Conservation (phyloP, 306 rosid genomes). For the Cicer arietinum region DNA sequence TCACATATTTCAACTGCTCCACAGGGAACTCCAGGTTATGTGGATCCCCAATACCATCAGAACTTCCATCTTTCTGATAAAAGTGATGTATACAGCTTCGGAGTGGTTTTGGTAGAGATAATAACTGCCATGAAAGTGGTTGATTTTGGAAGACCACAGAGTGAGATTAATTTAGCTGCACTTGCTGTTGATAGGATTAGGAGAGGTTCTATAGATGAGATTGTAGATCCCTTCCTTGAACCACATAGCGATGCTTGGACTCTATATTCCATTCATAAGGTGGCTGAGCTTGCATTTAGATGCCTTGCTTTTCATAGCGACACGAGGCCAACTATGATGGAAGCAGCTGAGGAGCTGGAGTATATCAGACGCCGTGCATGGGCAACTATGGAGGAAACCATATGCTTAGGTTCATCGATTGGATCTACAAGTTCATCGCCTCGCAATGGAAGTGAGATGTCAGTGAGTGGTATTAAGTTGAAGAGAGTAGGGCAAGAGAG, state of each 20-base stretch:
- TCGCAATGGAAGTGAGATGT: constrained; percentile 61
- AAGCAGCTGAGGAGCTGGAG: constrained; percentile 94
- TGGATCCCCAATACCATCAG: constrained; percentile 98
- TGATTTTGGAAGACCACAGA: constrained; percentile 80
- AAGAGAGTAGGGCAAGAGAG: constrained; percentile 55
- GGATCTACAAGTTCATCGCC: constrained; percentile 73
- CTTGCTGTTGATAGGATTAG: constrained; percentile 93
- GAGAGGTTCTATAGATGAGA: constrained; percentile 77
- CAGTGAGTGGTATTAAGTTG: constrained; percentile 46
- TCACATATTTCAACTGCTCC: constrained; percentile 97
- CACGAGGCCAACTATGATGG: constrained; percentile 91
- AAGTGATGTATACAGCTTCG: constrained; percentile 96
- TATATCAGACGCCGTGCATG: constrained; percentile 75
- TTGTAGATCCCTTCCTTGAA: constrained; percentile 89
- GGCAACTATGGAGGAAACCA: constrained; percentile 76
- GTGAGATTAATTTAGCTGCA: constrained; percentile 90
- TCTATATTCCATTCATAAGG: constrained; percentile 81
- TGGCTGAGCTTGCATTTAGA: constrained; percentile 94
- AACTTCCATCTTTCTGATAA: constrained; percentile 94
- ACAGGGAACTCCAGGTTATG: constrained; percentile 98
- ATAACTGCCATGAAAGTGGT: constrained; percentile 94
- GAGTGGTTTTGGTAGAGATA: constrained; percentile 93
- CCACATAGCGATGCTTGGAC: constrained; percentile 98
- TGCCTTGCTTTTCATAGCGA: constrained; percentile 97
- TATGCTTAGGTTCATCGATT: constrained; percentile 58